Evolutionary conservation across 2,329 filamentous ascomycete species (phyloP).

Genomic region (Sordariomycetes sp.): DNA sequence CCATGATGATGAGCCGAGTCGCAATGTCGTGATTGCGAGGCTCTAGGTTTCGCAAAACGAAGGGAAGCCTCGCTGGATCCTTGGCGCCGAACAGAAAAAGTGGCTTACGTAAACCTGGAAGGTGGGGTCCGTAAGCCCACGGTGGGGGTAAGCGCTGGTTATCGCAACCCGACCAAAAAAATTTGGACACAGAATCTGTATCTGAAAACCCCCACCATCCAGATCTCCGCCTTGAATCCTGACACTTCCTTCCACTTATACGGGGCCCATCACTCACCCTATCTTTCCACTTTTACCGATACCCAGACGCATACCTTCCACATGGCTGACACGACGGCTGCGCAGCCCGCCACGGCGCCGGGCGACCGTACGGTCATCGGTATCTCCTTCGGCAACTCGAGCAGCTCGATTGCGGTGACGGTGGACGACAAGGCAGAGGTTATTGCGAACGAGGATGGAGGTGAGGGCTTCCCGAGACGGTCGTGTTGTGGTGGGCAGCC

Average conservation of each 20-base stretch:
- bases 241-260: constrained; percentile 1
- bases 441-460: constrained; percentile 97
- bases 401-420: constrained; percentile 92
- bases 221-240: not conserved
- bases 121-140: not conserved
- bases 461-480: constrained; percentile 32
- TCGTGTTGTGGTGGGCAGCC: not conserved
- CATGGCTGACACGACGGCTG: constrained; percentile 18
- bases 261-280: not conserved
- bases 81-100: not conserved
- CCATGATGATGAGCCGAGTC: constrained; percentile 26
- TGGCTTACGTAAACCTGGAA: not conserved
- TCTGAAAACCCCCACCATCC: constrained; percentile 8
- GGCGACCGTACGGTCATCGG: constrained; percentile 66
- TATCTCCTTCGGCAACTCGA: constrained; percentile 95
- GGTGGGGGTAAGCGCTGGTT: not conserved
- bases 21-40: not conserved
- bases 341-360: constrained; percentile 32
- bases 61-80: not conserved
- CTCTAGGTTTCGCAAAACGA: too few species aligned
- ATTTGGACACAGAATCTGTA: not conserved
- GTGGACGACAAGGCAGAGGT: constrained; percentile 92
- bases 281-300: not conserved
- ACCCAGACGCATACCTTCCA: constrained; percentile 5
- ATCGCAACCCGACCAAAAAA: not conserved